Evolutionary conservation across 805 yeast species (phyloP).

Genomic region (Candida ipomoeae): DNA sequence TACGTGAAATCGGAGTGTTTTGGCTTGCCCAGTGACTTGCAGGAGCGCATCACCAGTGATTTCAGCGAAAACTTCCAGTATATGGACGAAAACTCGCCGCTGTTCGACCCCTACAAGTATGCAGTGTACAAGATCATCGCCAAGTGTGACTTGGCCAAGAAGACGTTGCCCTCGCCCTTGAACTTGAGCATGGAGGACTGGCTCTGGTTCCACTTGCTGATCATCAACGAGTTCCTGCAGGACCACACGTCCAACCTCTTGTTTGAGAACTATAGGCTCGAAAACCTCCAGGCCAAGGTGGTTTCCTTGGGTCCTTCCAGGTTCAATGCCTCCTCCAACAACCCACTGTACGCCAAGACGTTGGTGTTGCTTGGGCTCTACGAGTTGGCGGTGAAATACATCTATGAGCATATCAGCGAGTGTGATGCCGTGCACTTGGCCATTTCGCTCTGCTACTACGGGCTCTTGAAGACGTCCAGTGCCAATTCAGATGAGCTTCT

Average conservation of each 20-base stretch:
- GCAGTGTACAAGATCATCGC: constrained; percentile 91
- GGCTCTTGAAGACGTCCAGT: constrained; percentile 53
- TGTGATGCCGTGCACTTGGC: constrained; percentile 88
- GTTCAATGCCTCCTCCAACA: constrained; percentile 61
- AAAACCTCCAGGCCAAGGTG: constrained; percentile 69
- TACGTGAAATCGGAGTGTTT: constrained; percentile 52
- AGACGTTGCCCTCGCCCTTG: constrained; percentile 62
- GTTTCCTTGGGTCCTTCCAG: constrained; percentile 67
- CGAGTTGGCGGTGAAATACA: constrained; percentile 70
- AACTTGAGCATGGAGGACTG: constrained; percentile 87
- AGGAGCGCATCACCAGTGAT: constrained; percentile 68
- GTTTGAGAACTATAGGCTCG: constrained; percentile 67
- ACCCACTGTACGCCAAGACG: constrained; percentile 70
- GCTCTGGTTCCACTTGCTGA: constrained; percentile 88
- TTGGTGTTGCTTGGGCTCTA: constrained; percentile 73
- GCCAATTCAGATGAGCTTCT: constrained; percentile 34
- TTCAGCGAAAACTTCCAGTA: constrained; percentile 79
- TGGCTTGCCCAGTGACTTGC: constrained; percentile 60
- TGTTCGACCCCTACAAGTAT: constrained; percentile 81
- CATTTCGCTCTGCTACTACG: constrained; percentile 71
- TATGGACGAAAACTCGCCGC: constrained; percentile 44
- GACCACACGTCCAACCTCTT: constrained; percentile 37
- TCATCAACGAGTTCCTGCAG: constrained; percentile 52
- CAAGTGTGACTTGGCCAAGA: constrained; percentile 72
- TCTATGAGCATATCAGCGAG: constrained; percentile 57